A percentile compares a stretch with the other conserved stretches of the same genome.
Evolutionary conservation across 306 rosid genomes (phyloP).

Genomic region (Glycine tomentella): DNA sequence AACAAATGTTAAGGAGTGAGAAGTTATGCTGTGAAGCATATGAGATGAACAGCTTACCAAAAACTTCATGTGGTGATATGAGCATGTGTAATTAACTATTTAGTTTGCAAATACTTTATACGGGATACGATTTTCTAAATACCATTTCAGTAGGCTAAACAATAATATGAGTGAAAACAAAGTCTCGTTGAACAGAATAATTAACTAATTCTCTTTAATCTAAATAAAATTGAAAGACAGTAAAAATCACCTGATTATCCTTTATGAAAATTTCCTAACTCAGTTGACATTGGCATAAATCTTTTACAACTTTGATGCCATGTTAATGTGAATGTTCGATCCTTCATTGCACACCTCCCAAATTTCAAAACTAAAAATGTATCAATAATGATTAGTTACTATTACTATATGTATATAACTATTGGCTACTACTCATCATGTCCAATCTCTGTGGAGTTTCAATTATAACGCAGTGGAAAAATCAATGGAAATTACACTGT

Average conservation of each 20-base stretch:
- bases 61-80: no score
- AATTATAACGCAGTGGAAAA: constrained; percentile 47
- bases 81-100: no score
- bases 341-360: constrained; percentile 8
- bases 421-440: constrained; percentile 55
- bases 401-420: not conserved
- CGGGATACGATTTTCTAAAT: no score
- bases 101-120: no score
- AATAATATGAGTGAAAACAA: not conserved
- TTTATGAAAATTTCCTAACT: not conserved
- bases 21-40: no score
- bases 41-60: no score
- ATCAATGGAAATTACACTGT: constrained; percentile 69
- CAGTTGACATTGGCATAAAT: constrained; percentile 2
- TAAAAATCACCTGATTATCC: not conserved
- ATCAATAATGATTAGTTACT: not conserved
- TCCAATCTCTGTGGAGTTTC: constrained; percentile 57
- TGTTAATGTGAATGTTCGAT: constrained; percentile 7
- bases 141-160: no score
- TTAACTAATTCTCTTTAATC: not conserved
- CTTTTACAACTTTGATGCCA: constrained; percentile 16
- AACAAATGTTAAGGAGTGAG: no score
- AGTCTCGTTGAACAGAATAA: not conserved
- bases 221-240: not conserved
- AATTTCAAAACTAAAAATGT: constrained; percentile 5